These are phyloP conservation scores for Malania oleifera DNA, from an alignment of 164 flowering plant species.

Conservation along the genomic window DNA sequence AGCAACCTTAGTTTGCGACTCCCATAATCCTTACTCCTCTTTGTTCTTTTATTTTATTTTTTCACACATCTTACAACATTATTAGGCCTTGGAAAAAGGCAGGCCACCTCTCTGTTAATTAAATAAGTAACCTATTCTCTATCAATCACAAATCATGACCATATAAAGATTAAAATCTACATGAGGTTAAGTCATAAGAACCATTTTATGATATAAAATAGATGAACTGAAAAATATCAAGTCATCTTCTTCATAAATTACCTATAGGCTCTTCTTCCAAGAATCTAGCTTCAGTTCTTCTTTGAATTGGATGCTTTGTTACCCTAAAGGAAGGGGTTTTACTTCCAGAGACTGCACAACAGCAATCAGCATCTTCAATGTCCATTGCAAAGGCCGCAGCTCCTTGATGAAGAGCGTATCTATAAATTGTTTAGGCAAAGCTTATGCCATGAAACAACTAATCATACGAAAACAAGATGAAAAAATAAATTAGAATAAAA, in stretches of 20 bases:
- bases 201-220: neutral
- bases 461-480: neutral
- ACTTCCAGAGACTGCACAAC: constrained; percentile 11
- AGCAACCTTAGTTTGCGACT: too few species aligned
- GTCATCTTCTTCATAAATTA: constrained; percentile 17
- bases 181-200: neutral
- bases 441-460: neutral
- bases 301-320: constrained; percentile 38
- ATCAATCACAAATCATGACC: neutral
- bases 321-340: constrained; percentile 29
- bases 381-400: constrained; percentile 77
- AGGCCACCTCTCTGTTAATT: neutral
- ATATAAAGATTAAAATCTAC: too few species aligned
- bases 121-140: neutral
- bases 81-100: too few species aligned
- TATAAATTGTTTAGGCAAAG: constrained; percentile 28
- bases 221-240: neutral
- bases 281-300: constrained; percentile 34
- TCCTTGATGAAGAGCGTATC: constrained; percentile 82
- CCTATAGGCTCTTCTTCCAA: constrained; percentile 26
- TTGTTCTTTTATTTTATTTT: too few species aligned
- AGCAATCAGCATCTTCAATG: constrained; percentile 41
- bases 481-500: neutral
- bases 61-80: too few species aligned
- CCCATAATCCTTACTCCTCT: too few species aligned